phyloP scores from a whole-genome alignment of 495 filamentous ascomycete genomes.

The Aspergillus incahuasiensis region DNA sequence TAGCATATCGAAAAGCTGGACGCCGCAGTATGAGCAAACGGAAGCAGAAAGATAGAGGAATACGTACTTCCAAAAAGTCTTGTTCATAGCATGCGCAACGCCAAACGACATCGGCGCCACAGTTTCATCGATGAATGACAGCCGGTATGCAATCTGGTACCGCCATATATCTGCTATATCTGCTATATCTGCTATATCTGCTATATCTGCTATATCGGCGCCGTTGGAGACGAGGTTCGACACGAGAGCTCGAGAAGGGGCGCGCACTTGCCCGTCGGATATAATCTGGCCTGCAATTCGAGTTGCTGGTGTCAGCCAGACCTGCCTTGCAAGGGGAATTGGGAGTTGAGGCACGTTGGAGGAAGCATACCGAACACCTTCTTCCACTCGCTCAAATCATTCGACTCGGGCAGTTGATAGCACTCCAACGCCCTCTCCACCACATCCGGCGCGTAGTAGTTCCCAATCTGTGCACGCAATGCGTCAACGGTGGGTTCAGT shows the following conservation, averaged over 20 bases:
- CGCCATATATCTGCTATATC: background rate
- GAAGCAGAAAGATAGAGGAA: background rate
- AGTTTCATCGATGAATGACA: background rate
- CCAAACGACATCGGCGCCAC: background rate
- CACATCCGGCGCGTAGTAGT: background rate
- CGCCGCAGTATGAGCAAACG: background rate
- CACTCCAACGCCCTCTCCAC: background rate
- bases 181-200: too few relatives aligned
- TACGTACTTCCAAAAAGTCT: background rate
- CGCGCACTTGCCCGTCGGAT: background rate
- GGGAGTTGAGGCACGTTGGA: too few relatives aligned
- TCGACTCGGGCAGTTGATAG: background rate
- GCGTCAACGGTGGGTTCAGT: background rate
- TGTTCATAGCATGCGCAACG: background rate
- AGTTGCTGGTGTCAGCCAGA: too few relatives aligned
- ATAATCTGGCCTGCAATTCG: background rate
- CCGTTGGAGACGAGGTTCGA: background rate
- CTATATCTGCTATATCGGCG: background rate
- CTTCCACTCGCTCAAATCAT: background rate
- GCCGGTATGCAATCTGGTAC: background rate
- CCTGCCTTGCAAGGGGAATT: too few relatives aligned
- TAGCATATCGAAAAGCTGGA: background rate
- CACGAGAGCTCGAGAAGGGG: background rate
- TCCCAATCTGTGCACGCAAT: background rate
- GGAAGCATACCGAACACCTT: background rate